Conservation (phyloP, 2,329 filamentous ascomycete genomes). For the Ustilaginoidea virens region DNA sequence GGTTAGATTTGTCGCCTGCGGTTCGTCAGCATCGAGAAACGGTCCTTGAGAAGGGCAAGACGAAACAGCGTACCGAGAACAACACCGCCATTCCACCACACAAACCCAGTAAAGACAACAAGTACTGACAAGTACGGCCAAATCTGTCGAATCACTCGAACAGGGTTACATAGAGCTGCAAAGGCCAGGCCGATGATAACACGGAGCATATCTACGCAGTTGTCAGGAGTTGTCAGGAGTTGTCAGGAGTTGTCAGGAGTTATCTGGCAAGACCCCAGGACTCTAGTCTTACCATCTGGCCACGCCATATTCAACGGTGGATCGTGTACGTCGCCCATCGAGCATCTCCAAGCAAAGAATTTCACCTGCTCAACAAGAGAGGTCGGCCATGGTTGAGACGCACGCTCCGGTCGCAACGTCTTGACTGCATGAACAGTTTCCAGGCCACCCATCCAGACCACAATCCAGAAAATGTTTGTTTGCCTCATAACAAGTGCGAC, state of each 20-base stretch:
- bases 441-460: conserved; percentile 55
- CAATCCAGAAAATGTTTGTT: conserved; percentile 94
- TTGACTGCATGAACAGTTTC: conserved; percentile 38
- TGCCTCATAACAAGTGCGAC: conserved; percentile 65
- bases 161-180: conserved; percentile 35
- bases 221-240: background rate
- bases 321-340: conserved; percentile 40
- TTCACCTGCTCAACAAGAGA: conserved; percentile 19
- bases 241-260: background rate
- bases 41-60: background rate
- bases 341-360: conserved; percentile 27
- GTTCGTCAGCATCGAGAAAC: background rate
- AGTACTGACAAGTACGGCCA: conserved; percentile 51
- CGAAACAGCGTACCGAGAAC: conserved; percentile 51
- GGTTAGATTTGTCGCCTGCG: conserved; percentile 82
- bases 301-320: conserved; percentile 28
- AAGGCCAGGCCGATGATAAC: conserved; percentile 49
- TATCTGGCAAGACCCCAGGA: too few species aligned
- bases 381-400: conserved; percentile 14
- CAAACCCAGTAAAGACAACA: conserved; percentile 54
- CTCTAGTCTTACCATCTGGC: conserved; percentile 38
- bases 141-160: conserved; percentile 28
- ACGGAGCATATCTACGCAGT: conserved; percentile 33
- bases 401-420: conserved; percentile 19
- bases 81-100: conserved; percentile 78